Percentiles rank a stretch among this genome's conserved stretches.
phyloP scores from a whole-genome alignment of 1,139 yeast species.

The Protomyces inouyei region DNA sequence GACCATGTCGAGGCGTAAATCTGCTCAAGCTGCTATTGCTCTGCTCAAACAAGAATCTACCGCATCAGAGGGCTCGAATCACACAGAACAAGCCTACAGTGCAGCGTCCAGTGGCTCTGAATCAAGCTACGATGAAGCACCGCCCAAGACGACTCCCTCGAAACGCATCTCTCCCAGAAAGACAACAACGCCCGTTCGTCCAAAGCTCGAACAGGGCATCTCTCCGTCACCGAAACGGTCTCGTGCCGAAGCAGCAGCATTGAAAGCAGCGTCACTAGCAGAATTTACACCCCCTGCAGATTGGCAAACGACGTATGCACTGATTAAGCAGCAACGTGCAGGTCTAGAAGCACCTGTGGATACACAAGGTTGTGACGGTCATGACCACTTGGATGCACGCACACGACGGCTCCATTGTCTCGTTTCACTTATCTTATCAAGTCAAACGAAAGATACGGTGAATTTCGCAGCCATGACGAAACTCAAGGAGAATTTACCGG shows the following conservation, averaged over 20 bases:
- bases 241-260: background rate
- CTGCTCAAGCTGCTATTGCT: background rate
- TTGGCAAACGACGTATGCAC: conserved; percentile 15
- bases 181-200: background rate
- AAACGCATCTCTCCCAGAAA: background rate
- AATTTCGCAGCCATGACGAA: conserved; percentile 67
- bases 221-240: background rate
- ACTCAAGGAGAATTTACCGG: conserved; percentile 49
- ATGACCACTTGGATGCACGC: conserved; percentile 41
- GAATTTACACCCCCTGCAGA: conserved; percentile 12
- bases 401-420: conserved; percentile 31
- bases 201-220: background rate
- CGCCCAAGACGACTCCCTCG: background rate
- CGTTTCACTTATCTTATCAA: conserved; percentile 46
- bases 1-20: background rate
- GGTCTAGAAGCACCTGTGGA: conserved; percentile 68
- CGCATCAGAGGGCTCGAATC: background rate
- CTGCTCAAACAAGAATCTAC: background rate
- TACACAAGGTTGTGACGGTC: conserved; percentile 81
- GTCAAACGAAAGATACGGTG: conserved; percentile 89
- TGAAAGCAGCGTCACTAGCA: background rate
- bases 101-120: background rate
- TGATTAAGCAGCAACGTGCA: conserved; percentile 52
- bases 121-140: background rate
- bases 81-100: background rate